phyloP scores from a whole-genome alignment of 2,329 filamentous ascomycete genomes.

The Cladosporium sp. region DNA sequence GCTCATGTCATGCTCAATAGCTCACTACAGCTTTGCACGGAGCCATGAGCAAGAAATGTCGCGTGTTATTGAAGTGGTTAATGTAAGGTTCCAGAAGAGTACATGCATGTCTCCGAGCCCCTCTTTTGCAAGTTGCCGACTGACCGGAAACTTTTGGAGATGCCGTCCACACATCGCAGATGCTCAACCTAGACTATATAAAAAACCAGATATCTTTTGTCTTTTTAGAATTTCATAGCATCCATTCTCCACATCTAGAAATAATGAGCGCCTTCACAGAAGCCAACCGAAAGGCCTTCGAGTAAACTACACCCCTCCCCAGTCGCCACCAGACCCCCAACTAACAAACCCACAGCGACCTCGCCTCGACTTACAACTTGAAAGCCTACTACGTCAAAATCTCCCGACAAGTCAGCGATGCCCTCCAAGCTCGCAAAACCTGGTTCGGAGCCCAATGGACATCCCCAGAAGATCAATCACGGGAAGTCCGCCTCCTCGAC shows the following conservation, averaged over 20 bases:
- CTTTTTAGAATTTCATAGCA: neutral
- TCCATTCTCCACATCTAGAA: neutral
- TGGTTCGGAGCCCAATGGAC: conserved; percentile 35
- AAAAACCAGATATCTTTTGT: neutral
- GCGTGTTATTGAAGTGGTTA: neutral
- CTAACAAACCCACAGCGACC: conserved; percentile 27
- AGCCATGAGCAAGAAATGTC: too few species aligned
- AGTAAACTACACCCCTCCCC: conserved; percentile 25
- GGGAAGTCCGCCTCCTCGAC: conserved; percentile 33
- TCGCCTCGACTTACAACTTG: conserved; percentile 35
- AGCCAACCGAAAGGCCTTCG: conserved; percentile 37
- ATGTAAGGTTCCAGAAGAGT: neutral
- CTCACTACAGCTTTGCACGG: neutral
- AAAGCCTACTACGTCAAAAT: conserved; percentile 37
- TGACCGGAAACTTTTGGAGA: neutral
- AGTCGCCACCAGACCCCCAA: neutral
- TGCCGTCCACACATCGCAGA: neutral
- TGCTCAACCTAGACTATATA: neutral
- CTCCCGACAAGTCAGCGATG: conserved; percentile 32
- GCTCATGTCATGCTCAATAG: neutral
- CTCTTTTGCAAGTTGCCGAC: neutral
- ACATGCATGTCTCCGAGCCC: neutral
- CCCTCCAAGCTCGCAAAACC: conserved; percentile 28
- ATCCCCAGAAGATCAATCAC: conserved; percentile 13
- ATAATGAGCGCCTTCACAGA: conserved; percentile 38